Conservation (phyloP, 495 filamentous ascomycete genomes). For the Hypoxylon lenormandii region DNA sequence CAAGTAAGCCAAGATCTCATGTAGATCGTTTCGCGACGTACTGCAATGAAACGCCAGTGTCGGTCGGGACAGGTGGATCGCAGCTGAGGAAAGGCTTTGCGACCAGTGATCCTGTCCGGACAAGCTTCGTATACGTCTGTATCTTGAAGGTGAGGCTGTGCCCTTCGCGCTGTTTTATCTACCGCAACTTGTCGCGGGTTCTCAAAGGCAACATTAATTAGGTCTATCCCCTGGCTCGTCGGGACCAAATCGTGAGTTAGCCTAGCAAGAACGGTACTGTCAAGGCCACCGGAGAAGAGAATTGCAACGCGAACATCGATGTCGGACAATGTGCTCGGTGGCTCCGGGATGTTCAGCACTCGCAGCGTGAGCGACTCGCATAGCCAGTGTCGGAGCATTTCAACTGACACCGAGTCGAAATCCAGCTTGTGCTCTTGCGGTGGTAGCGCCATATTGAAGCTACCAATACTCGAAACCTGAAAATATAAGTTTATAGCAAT, state of each 20-base stretch:
- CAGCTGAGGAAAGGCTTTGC: conserved; percentile 79
- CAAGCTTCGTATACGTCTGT: conserved; percentile 77
- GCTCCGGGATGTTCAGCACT: conserved; percentile 74
- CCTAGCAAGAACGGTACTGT: conserved; percentile 89
- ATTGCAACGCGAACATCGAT: conserved; percentile 73
- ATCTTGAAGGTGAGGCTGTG: conserved; percentile 18
- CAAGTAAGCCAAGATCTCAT: conserved; percentile 21
- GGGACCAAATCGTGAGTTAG: conserved; percentile 84
- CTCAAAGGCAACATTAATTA: conserved; percentile 96
- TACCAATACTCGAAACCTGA: conserved; percentile 71
- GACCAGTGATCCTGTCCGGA: conserved; percentile 88
- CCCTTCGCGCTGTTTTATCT: conserved; percentile 28
- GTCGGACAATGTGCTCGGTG: conserved; percentile 53
- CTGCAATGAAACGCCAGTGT: conserved; percentile 80
- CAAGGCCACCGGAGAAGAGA: conserved; percentile 92
- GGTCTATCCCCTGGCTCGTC: conserved; percentile 74
- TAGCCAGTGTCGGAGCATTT: conserved; percentile 68
- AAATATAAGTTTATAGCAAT: conserved; percentile 56
- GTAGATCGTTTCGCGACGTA: conserved; percentile 45
- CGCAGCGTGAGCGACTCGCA: conserved; percentile 73
- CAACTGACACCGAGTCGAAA: conserved; percentile 65
- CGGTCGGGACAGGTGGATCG: conserved; percentile 75
- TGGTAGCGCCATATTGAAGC: conserved; percentile 69
- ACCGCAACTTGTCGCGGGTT: conserved; percentile 73
- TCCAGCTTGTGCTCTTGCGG: conserved; percentile 55